Evolutionary conservation across 306 rosid species (phyloP).

Genomic region (Pyrus pyrifolia): DNA sequence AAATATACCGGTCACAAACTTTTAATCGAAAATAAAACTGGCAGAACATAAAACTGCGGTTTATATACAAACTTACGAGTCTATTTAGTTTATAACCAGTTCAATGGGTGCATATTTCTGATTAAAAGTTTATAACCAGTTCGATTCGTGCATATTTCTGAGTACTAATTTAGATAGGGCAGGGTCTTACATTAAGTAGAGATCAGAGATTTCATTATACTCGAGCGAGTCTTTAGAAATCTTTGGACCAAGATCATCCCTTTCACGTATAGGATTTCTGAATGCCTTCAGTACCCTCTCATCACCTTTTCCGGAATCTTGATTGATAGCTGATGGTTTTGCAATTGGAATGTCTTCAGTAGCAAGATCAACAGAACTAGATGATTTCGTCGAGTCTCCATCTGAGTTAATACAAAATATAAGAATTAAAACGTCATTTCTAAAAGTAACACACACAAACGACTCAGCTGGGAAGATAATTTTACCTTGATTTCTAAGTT

Average conservation of each 20-base stretch:
- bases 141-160: not conserved
- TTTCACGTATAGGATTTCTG: constrained; percentile 20
- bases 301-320: constrained; percentile 16
- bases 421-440: not conserved
- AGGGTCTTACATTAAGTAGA: constrained; percentile 52
- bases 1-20: not conserved
- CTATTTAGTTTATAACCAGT: too few species aligned
- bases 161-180: not conserved
- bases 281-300: constrained; percentile 13
- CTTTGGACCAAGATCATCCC: constrained; percentile 4
- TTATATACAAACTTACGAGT: not conserved
- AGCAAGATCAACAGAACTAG: constrained; percentile 22
- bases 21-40: not conserved
- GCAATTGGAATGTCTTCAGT: constrained; percentile 21
- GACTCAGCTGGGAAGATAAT: not conserved
- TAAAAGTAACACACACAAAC: not conserved
- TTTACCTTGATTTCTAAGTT: constrained; percentile 39
- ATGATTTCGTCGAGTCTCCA: constrained; percentile 23
- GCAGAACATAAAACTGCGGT: not conserved
- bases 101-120: too few species aligned
- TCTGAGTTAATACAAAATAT: constrained; percentile 18
- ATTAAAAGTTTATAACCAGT: too few species aligned
- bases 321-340: constrained; percentile 8
- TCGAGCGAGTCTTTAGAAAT: constrained; percentile 27
- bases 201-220: constrained; percentile 42